Conservation (phyloP, 2,329 filamentous ascomycete species). For the Teratosphaeria gauchensis region DNA sequence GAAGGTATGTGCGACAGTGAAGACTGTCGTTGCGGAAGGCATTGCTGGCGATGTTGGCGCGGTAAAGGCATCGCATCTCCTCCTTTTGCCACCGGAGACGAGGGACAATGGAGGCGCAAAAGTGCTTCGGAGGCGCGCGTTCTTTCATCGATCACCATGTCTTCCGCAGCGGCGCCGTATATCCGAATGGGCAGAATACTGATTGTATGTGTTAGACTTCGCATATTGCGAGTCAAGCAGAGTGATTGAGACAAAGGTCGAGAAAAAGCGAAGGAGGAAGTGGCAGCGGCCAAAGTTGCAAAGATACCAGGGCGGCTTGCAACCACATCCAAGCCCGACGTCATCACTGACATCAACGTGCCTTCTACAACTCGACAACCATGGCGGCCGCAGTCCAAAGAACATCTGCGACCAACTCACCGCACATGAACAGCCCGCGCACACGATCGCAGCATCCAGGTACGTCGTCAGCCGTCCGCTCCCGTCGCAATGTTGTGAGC, state of each 20-base stretch:
- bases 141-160: background rate
- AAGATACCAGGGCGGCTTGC: background rate
- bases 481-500: background rate
- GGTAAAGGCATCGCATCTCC: background rate
- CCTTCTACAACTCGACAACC: conserved; percentile 1
- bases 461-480: conserved; percentile 10
- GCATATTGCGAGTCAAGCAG: background rate
- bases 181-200: background rate
- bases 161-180: background rate
- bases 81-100: background rate
- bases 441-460: conserved; percentile 13
- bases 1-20: background rate
- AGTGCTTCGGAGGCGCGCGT: background rate
- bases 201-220: background rate
- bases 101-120: background rate
- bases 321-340: conserved; percentile 1
- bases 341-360: conserved; percentile 4
- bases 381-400: conserved; percentile 15
- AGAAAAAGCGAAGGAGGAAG: background rate
- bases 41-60: background rate
- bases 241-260: background rate
- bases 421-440: conserved; percentile 20
- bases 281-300: background rate
- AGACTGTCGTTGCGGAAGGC: background rate
- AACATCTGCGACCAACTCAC: conserved; percentile 17